These are phyloP conservation scores for Termitomyces sp. DNA, from an alignment of 768 basidiomycete species.

Conservation along the genomic window DNA sequence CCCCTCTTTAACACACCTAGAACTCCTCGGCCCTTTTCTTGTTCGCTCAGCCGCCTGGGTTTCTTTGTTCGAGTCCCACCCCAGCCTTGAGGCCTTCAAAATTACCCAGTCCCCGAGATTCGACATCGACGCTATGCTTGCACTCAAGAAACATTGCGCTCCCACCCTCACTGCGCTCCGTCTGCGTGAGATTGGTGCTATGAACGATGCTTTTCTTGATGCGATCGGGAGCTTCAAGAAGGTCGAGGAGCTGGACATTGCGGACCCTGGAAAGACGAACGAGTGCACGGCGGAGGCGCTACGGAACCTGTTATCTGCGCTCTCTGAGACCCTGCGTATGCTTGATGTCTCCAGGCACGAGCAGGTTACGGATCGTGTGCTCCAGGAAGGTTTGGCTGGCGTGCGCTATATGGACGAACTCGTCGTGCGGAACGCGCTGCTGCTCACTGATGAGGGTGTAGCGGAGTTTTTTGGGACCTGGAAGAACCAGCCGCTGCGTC, in stretches of 20 bases:
- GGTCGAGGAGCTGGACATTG: slow-evolving; percentile 66
- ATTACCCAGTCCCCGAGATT: slow-evolving; percentile 88
- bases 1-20: slow-evolving; percentile 62
- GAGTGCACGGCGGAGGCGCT: slow-evolving; percentile 57
- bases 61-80: slow-evolving; percentile 63
- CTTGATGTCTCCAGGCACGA: slow-evolving; percentile 74
- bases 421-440: slow-evolving; percentile 47
- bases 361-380: slow-evolving; percentile 54
- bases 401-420: slow-evolving; percentile 48
- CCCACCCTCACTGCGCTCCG: slow-evolving; percentile 61
- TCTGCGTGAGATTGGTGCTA: slow-evolving; percentile 70
- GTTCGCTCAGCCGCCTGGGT: slow-evolving; percentile 74
- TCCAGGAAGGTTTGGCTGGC: slow-evolving; percentile 58
- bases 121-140: slow-evolving; percentile 59
- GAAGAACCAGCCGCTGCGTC: slow-evolving; percentile 46
- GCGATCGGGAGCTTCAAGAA: slow-evolving; percentile 18
- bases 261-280: slow-evolving; percentile 45
- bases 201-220: slow-evolving; percentile 64
- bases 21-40: slow-evolving; percentile 86
- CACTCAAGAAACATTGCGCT: slow-evolving; percentile 52
- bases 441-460: slow-evolving; percentile 70
- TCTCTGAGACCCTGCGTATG: slow-evolving; percentile 53
- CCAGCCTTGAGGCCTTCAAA: slow-evolving; percentile 65
- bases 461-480: slow-evolving; percentile 64
- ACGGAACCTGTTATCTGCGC: slow-evolving; percentile 44